Percentiles rank a stretch among this genome's conserved stretches.
Conservation (phyloP, 2,329 filamentous ascomycete genomes). For the Onygena corvina region DNA sequence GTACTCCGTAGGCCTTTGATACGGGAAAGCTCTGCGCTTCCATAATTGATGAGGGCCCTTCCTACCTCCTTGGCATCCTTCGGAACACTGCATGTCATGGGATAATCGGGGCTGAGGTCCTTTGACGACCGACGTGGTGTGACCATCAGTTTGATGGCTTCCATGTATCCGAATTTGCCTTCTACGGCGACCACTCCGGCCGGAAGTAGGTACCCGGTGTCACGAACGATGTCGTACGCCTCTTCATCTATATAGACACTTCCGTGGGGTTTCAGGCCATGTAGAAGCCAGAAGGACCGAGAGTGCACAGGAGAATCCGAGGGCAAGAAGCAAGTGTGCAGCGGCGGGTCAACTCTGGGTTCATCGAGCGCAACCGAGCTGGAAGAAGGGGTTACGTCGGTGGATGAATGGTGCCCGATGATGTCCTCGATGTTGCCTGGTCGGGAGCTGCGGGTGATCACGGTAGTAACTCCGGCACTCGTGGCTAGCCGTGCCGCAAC, state of each 20-base stretch:
- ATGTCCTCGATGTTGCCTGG: constrained; percentile 86
- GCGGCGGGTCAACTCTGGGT: constrained; percentile 42
- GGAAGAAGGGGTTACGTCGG: constrained; percentile 9
- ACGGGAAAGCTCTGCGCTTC: constrained; percentile 65
- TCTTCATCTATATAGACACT: constrained; percentile 89
- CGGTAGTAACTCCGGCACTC: constrained; percentile 85
- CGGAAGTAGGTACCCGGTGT: constrained; percentile 77
- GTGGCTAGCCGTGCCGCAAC: constrained; percentile 84
- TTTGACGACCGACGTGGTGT: constrained; percentile 45
- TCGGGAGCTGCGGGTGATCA: constrained; percentile 88
- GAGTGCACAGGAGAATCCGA: constrained; percentile 76
- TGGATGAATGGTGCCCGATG: constrained; percentile 49
- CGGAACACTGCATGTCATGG: constrained; percentile 20
- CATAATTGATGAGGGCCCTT: constrained; percentile 83
- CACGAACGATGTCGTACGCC: constrained; percentile 64
- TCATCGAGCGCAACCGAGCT: constrained; percentile 7
- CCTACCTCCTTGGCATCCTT: constrained; percentile 60
- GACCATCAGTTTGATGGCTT: constrained; percentile 76
- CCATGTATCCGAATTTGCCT: constrained; percentile 79
- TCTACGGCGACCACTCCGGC: constrained; percentile 85
- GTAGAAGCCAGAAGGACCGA: constrained; percentile 91
- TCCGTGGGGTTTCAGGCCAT: constrained; percentile 81
- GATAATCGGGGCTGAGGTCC: constrained; percentile 30
- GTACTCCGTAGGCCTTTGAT: constrained; percentile 76
- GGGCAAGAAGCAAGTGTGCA: constrained; percentile 89